Evolutionary conservation across 306 rosid species (phyloP).

Genomic region (Malus domestica): DNA sequence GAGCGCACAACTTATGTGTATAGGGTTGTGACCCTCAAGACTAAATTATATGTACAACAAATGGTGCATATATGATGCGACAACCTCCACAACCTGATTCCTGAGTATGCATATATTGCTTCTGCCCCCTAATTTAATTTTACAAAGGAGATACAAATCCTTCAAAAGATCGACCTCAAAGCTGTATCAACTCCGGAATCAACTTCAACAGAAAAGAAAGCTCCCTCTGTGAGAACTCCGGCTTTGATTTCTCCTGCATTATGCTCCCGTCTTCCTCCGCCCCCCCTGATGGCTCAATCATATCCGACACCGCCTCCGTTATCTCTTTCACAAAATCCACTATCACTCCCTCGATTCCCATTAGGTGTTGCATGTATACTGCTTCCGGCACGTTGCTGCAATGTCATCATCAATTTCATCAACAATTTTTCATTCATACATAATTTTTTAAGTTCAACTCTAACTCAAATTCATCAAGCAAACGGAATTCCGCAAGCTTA

Average conservation of each 20-base stretch:
- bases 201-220: constrained; percentile 76
- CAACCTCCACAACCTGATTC: neutral
- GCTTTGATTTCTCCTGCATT: constrained; percentile 40
- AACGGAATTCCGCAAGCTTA: constrained; percentile 14
- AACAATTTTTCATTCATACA: neutral
- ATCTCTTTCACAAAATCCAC: constrained; percentile 82
- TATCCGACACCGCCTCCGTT: constrained; percentile 51
- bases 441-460: neutral
- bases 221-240: constrained; percentile 67
- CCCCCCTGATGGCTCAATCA: constrained; percentile 37
- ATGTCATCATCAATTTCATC: neutral
- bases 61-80: too few relatives aligned
- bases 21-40: too few relatives aligned
- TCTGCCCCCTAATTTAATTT: too few relatives aligned
- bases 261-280: constrained; percentile 21
- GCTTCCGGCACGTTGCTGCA: constrained; percentile 86
- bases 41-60: too few relatives aligned
- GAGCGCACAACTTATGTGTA: too few relatives aligned
- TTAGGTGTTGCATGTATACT: constrained; percentile 77
- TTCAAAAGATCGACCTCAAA: neutral
- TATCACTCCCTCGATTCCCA: constrained; percentile 90
- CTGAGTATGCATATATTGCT: neutral
- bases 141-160: neutral
- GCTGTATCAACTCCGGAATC: constrained; percentile 63
- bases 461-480: neutral